Base-by-base conservation (phyloP, 345 rosid species). In the Bruguiera gymnorhiza region DNA sequence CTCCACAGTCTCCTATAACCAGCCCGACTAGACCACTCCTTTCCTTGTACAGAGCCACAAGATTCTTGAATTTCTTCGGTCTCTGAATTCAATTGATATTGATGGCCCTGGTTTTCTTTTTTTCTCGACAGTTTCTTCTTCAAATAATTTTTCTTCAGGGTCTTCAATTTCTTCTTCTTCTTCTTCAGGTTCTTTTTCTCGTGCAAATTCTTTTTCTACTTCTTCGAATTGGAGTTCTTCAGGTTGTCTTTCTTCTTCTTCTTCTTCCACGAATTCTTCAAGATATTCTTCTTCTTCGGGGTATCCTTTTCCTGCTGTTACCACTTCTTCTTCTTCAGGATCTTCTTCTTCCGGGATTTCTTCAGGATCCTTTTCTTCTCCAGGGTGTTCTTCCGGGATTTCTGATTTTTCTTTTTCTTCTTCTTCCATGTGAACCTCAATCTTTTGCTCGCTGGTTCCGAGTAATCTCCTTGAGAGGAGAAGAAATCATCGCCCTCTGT, bases 1-100 rank as follows among this genome's bases (percentile, higher is more conserved):
- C 65, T 77, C 79, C 82, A 77, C 0, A 79, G 53, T 27, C 6
- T 75, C 70, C 53, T 27, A 60, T 4, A 43, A 43, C 50, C 19
- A 43, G 50, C 19, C 18, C 5, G 50, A 3, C 50, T 43, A 3
- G 50, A 15, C 50, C 18, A 13, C 6, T 3, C 50, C 0, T 13
- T 43, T 13, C 16, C 19, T 13, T 15, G 4, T 3, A 43, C 50
- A 11, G 50, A 43, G 3, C 50, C 50, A 43, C 19, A 43, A 13
- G 50, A 43, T 13, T 43, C 1, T 43, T 2, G 19, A 43, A 43
- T 43, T 13, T 43, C 18, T 11, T 43, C 4, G 19, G 50, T 18
- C 5, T 3, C 50, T 43, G 50, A 43, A 43, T 43, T 13, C 50
- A 13, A 13, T 43, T 43, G 5, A 3, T 43, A 43, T 13, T 15